Conservation (phyloP, 768 basidiomycete genomes). For the Hygrocybe coccinea region DNA sequence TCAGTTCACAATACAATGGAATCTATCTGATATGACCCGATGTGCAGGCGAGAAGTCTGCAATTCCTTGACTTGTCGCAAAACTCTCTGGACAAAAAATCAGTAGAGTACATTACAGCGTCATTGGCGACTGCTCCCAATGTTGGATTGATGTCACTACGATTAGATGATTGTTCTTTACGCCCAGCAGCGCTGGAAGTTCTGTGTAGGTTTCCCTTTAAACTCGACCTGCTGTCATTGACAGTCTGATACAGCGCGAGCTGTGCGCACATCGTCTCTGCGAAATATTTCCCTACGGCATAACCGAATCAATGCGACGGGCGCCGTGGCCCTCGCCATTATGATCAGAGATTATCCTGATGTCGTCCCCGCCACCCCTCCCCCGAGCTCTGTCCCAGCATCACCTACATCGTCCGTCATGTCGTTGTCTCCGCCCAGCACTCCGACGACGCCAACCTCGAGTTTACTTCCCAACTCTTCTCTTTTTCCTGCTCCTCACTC, state of each 20-base stretch:
- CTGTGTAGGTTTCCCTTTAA: conserved; percentile 54
- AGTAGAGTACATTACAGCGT: conserved; percentile 73
- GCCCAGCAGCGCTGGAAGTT: conserved; percentile 69
- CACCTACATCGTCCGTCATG: conserved; percentile 33
- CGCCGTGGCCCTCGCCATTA: conserved; percentile 86
- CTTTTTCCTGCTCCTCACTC: conserved; percentile 30
- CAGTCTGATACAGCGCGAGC: conserved; percentile 53
- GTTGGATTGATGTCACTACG: conserved; percentile 71
- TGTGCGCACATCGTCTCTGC: conserved; percentile 76
- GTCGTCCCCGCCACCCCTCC: conserved; percentile 42
- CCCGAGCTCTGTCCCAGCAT: conserved; percentile 33
- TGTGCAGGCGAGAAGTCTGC: conserved; percentile 64
- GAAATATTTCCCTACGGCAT: conserved; percentile 84
- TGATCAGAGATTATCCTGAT: conserved; percentile 96
- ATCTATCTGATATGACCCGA: background rate
- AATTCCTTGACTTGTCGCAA: conserved; percentile 88
- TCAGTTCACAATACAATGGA: background rate
- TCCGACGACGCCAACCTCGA: background rate
- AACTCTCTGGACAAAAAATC: conserved; percentile 80
- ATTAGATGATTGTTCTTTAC: conserved; percentile 80
- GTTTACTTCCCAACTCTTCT: conserved; percentile 20
- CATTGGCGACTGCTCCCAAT: conserved; percentile 51
- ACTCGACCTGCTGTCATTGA: background rate
- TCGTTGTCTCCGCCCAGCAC: conserved; percentile 23
- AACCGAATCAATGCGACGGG: conserved; percentile 83